Conservation (phyloP, 208 protist genomes). For the Acanthamoeba triangularis region DNA sequence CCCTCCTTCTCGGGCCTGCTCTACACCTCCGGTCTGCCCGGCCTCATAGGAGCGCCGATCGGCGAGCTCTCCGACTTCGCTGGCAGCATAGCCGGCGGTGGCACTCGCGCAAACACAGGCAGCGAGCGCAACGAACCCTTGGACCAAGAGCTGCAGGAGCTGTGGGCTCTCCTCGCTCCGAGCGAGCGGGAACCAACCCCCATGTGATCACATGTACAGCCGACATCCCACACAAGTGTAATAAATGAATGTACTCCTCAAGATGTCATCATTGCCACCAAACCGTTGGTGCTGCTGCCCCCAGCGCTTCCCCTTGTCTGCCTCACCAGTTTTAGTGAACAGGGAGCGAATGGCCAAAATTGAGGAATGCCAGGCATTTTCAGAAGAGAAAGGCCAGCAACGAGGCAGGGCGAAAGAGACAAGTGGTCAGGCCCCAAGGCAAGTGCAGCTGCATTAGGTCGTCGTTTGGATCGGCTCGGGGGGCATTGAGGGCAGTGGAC, state of each 20-base stretch:
- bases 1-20: not conserved
- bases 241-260: too few species aligned
- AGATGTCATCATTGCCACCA: too few species aligned
- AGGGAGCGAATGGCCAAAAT: not conserved
- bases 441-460: not conserved
- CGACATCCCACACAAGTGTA: not conserved
- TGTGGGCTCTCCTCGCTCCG: not conserved
- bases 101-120: not conserved
- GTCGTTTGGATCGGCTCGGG: too few species aligned
- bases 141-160: slow-evolving; percentile 18
- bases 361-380: not conserved
- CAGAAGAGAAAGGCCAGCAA: not conserved
- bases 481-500: not conserved
- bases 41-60: not conserved
- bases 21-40: not conserved
- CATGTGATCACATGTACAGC: not conserved
- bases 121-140: not conserved
- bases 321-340: not conserved
- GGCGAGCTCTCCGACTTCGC: slow-evolving; percentile 23
- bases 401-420: not conserved
- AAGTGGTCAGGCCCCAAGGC: too few species aligned
- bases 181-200: not conserved
- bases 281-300: too few species aligned
- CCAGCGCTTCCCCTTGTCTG: too few species aligned
- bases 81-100: not conserved